A percentile compares a stretch with the other conserved stretches of the same genome.
Evolutionary conservation across 2,329 filamentous ascomycete species (phyloP).

Genomic region (Nothomitra cinnamomea): DNA sequence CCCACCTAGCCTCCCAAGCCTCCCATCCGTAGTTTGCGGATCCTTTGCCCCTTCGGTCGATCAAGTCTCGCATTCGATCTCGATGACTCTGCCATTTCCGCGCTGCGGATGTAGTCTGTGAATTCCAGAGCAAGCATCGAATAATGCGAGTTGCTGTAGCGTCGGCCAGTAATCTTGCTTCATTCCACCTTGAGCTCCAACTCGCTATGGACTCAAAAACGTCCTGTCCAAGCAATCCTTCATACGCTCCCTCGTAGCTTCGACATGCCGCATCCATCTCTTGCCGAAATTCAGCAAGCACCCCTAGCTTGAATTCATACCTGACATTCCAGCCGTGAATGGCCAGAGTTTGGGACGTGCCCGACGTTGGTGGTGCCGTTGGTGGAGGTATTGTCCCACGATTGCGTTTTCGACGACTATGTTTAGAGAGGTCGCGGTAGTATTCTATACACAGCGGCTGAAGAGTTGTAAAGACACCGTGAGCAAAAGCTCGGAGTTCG

Average conservation of each 20-base stretch:
- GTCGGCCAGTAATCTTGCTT: constrained; percentile 79
- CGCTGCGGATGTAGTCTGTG: constrained; percentile 61
- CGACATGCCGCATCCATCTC: constrained; percentile 78
- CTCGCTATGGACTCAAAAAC: constrained; percentile 76
- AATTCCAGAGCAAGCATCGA: constrained; percentile 66
- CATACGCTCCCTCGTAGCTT: constrained; percentile 77
- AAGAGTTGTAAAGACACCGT: constrained; percentile 53
- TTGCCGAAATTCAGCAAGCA: constrained; percentile 84
- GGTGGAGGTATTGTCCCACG: constrained; percentile 63
- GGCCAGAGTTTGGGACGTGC: constrained; percentile 74
- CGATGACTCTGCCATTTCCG: constrained; percentile 67
- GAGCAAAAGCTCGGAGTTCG: constrained; percentile 57
- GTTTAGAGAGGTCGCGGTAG: constrained; percentile 86
- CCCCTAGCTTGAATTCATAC: constrained; percentile 83
- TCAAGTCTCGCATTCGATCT: constrained; percentile 53
- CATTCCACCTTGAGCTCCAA: constrained; percentile 82
- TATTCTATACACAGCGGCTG: constrained; percentile 70
- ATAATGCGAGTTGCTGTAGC: constrained; percentile 63
- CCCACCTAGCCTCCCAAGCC: constrained; percentile 75
- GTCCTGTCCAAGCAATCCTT: constrained; percentile 63
- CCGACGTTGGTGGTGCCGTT: constrained; percentile 64
- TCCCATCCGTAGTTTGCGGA: constrained; percentile 84
- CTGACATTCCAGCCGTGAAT: constrained; percentile 79
- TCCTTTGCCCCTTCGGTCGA: constrained; percentile 71
- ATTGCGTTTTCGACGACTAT: constrained; percentile 73